phyloP scores from a whole-genome alignment of 2,329 filamentous ascomycete genomes.

The Pseudodiploospora longispora region DNA sequence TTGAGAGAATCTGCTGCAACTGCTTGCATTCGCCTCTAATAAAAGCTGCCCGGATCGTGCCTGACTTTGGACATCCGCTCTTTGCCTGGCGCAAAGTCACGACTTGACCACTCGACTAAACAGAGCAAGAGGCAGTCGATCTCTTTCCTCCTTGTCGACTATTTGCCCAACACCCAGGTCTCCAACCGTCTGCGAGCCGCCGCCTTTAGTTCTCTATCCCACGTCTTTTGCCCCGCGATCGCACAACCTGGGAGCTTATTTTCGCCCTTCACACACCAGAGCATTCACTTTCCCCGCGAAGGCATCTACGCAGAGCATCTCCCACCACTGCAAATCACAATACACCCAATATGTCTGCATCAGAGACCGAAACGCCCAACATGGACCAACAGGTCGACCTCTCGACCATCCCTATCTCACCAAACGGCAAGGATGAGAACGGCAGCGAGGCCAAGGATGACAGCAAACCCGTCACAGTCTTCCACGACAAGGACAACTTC shows the following conservation, averaged over 20 bases:
- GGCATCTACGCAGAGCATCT: too few relatives aligned
- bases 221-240: too few relatives aligned
- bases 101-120: constrained; percentile 5
- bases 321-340: constrained; percentile 13
- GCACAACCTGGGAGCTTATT: too few relatives aligned
- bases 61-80: constrained; percentile 7
- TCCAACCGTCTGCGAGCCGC: constrained; percentile 1
- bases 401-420: constrained; percentile 60
- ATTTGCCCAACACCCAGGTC: constrained; percentile 8
- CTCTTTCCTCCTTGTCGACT: constrained; percentile 14
- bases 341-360: constrained; percentile 27
- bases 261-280: too few relatives aligned
- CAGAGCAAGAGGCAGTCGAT: constrained; percentile 20
- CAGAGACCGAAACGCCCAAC: constrained; percentile 24
- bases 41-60: not conserved
- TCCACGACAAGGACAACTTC: constrained; percentile 98
- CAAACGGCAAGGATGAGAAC: constrained; percentile 48
- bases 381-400: constrained; percentile 55
- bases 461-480: constrained; percentile 76
- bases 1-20: too few relatives aligned
- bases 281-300: too few relatives aligned
- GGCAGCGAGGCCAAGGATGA: constrained; percentile 39
- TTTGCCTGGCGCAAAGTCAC: constrained; percentile 34
- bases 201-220: too few relatives aligned
- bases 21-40: too few relatives aligned